A percentile compares a stretch with the other conserved stretches of the same genome.
phyloP scores from a whole-genome alignment of 768 basidiomycete genomes.

The Tricholoma bakamatsutake region DNA sequence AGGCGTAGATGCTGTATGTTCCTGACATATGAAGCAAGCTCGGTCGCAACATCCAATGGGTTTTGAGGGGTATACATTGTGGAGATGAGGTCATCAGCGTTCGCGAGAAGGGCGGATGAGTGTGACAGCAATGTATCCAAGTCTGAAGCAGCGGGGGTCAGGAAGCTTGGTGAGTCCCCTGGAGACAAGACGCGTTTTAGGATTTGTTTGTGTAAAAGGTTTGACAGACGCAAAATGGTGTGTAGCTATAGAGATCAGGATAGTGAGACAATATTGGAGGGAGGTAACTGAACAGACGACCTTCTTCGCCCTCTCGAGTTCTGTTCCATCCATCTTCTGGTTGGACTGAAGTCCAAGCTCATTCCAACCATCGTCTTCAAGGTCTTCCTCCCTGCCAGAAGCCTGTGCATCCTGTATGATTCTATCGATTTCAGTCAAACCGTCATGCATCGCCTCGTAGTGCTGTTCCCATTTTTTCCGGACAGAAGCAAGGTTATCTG shows the following conservation, averaged over 20 bases:
- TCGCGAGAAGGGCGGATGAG: conserved; percentile 47
- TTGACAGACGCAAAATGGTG: conserved; percentile 51
- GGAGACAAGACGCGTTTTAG: conserved; percentile 42
- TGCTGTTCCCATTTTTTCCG: conserved; percentile 44
- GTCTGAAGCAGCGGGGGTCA: conserved; percentile 16
- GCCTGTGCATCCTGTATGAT: conserved; percentile 40
- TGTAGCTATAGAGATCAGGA: conserved; percentile 38
- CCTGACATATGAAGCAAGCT: conserved; percentile 32
- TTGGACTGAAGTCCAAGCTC: conserved; percentile 51
- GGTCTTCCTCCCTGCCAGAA: conserved; percentile 21
- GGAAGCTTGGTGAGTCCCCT: conserved; percentile 8
- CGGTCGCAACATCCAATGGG: conserved; percentile 29
- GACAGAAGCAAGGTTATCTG: conserved; percentile 54
- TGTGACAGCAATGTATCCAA: conserved; percentile 47
- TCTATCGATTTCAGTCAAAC: conserved; percentile 47
- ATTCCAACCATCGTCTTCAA: conserved; percentile 52
- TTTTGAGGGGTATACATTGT: conserved; percentile 63
- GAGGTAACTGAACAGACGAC: conserved; percentile 26
- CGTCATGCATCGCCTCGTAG: conserved; percentile 55
- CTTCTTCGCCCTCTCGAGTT: conserved; percentile 55
- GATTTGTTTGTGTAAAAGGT: conserved; percentile 59
- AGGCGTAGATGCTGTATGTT: conserved; percentile 33
- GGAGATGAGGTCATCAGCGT: conserved; percentile 64
- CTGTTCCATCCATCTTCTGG: conserved; percentile 39
- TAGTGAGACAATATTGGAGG: conserved; percentile 1